Conservation (phyloP, 352 stramenopile genomes). For the Saprolegnia diclina region DNA sequence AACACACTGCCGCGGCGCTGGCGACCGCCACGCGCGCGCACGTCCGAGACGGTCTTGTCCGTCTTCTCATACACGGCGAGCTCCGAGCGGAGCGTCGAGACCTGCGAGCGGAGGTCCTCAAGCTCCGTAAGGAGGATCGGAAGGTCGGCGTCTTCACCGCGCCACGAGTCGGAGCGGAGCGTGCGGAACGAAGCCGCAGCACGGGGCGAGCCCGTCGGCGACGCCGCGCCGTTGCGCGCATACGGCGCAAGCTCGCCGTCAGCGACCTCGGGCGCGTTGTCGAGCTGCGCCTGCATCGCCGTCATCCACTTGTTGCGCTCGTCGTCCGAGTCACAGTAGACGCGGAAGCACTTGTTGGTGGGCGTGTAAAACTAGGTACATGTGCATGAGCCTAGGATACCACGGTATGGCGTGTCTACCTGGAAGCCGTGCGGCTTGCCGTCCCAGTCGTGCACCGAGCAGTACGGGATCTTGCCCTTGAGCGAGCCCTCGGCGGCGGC, state of each 20-base stretch:
- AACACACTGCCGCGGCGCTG: slow-evolving; percentile 59
- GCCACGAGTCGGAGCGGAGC: slow-evolving; percentile 65
- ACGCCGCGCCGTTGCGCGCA: slow-evolving; percentile 59
- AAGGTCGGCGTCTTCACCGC: slow-evolving; percentile 67
- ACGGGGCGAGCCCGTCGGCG: slow-evolving; percentile 52
- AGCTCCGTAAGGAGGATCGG: slow-evolving; percentile 58
- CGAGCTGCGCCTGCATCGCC: slow-evolving; percentile 62
- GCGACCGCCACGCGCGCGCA: slow-evolving; percentile 47
- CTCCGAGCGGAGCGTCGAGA: slow-evolving; percentile 62
- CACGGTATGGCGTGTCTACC: slow-evolving; percentile 5
- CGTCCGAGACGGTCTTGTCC: slow-evolving; percentile 64
- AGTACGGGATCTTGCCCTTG: slow-evolving; percentile 77
- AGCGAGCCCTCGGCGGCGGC: slow-evolving; percentile 69
- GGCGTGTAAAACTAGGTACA: slow-evolving; percentile 63
- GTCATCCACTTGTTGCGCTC: slow-evolving; percentile 64
- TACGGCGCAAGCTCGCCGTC: slow-evolving; percentile 60
- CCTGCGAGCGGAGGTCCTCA: slow-evolving; percentile 67
- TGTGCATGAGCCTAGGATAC: not conserved
- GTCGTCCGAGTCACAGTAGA: slow-evolving; percentile 71
- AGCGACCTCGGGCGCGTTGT: slow-evolving; percentile 59
- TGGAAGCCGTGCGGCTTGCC: slow-evolving; percentile 83
- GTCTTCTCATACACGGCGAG: slow-evolving; percentile 70
- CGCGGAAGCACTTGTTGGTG: slow-evolving; percentile 75
- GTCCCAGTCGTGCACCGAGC: slow-evolving; percentile 75
- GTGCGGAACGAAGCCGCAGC: slow-evolving; percentile 30